These are phyloP conservation scores for Penicillium canariense DNA, from an alignment of 495 filamentous ascomycete genomes.

Conservation along the genomic window DNA sequence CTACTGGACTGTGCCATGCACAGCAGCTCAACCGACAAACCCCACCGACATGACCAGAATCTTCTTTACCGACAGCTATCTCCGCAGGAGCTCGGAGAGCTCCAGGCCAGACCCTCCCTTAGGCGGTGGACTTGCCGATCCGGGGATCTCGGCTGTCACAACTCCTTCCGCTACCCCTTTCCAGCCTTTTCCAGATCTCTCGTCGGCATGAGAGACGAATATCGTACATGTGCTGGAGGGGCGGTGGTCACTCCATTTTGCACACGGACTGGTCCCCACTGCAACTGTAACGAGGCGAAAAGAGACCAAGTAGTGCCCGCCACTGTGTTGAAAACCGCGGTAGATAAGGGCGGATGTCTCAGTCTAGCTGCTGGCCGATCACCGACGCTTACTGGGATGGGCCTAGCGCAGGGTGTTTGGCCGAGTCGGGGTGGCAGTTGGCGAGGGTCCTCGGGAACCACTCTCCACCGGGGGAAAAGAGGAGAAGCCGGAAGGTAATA, in stretches of 20 bases:
- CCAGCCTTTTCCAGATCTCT: background rate
- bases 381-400: slow-evolving; percentile 11
- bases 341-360: background rate
- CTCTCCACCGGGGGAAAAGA: background rate
- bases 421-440: no score
- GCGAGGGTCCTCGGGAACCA: background rate
- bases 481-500: background rate
- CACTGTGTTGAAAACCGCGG: background rate
- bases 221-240: background rate
- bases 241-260: background rate
- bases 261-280: background rate
- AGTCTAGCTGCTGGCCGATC: slow-evolving; percentile 6
- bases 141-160: slow-evolving; percentile 7
- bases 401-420: no score
- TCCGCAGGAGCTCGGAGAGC: background rate
- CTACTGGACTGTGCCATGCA: background rate
- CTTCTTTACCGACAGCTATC: no score
- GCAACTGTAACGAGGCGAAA: slow-evolving; percentile 9
- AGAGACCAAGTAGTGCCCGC: background rate
- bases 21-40: no score
- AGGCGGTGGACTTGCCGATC: slow-evolving; percentile 17
- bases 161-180: background rate
- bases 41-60: no score
- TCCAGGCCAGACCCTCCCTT: background rate
- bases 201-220: background rate